These are phyloP conservation scores for Alopecurus myosuroides DNA, from an alignment of 176 grass and related monocot genomes.

Conservation along the genomic window DNA sequence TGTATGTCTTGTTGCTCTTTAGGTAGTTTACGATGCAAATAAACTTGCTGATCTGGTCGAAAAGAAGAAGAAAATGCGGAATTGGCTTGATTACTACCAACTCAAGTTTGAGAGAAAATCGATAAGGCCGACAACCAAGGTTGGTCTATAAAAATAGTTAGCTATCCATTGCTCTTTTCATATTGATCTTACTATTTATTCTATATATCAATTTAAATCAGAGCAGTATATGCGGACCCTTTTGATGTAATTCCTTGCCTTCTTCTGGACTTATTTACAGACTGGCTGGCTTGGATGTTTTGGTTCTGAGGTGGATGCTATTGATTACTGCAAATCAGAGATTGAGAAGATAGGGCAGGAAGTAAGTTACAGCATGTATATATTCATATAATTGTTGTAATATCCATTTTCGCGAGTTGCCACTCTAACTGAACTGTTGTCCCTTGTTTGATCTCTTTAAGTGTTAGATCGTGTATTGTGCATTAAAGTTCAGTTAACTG, in stretches of 20 bases:
- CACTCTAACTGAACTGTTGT: background rate
- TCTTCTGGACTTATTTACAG: slow-evolving; percentile 36
- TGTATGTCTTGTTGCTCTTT: background rate
- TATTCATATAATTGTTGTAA: background rate
- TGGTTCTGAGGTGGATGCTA: slow-evolving; percentile 85
- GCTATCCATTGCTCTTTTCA: background rate
- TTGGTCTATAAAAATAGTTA: slow-evolving; percentile 19
- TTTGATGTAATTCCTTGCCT: slow-evolving; percentile 20
- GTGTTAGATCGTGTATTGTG: background rate
- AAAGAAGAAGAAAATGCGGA: slow-evolving; percentile 84
- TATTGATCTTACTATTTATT: background rate
- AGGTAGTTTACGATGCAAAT: slow-evolving; percentile 96
- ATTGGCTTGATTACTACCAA: slow-evolving; percentile 87
- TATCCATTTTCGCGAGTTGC: background rate
- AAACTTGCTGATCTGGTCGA: slow-evolving; percentile 81
- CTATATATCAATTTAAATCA: background rate
- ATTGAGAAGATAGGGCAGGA: slow-evolving; percentile 76
- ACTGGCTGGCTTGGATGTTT: slow-evolving; percentile 88
- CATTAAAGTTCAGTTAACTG: background rate
- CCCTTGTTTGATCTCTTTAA: background rate
- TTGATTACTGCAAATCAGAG: slow-evolving; percentile 88
- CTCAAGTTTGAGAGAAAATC: slow-evolving; percentile 77
- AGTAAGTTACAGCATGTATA: slow-evolving; percentile 46
- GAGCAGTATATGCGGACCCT: background rate
- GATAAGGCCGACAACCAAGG: slow-evolving; percentile 75